Evolutionary conservation across 2,329 filamentous ascomycete species (phyloP).

Genomic region (Epichloe aotearoae): DNA sequence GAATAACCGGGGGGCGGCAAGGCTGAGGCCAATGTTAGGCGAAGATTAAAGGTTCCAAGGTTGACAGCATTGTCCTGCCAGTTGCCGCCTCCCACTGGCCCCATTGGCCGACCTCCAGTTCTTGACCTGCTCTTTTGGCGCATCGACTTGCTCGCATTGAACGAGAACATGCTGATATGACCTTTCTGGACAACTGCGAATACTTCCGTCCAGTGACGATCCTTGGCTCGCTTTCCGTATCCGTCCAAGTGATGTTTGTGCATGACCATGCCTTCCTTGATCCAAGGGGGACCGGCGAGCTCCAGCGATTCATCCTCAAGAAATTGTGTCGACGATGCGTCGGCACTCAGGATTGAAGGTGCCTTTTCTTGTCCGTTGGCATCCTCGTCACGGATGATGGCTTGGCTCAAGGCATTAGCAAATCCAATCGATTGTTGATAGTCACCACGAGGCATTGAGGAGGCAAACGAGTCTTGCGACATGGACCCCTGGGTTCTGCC

Average conservation of each 20-base stretch:
- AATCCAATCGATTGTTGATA: slow-evolving; percentile 97
- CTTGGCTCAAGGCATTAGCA: slow-evolving; percentile 89
- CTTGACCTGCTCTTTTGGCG: slow-evolving; percentile 50
- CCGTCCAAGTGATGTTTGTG: slow-evolving; percentile 94
- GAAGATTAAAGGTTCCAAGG: slow-evolving; percentile 72
- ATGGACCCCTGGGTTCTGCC: slow-evolving; percentile 84
- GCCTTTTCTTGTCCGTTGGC: slow-evolving; percentile 36
- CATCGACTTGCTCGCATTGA: slow-evolving; percentile 66
- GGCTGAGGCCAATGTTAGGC: slow-evolving; percentile 82
- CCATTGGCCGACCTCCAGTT: slow-evolving; percentile 34
- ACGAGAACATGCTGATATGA: slow-evolving; percentile 87
- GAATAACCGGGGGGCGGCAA: slow-evolving; percentile 89
- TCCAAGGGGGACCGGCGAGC: slow-evolving; percentile 90
- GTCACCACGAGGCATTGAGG: slow-evolving; percentile 60
- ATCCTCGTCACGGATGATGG: slow-evolving; percentile 83
- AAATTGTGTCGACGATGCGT: slow-evolving; percentile 46
- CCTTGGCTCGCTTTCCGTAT: slow-evolving; percentile 81
- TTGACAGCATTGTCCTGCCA: slow-evolving; percentile 96
- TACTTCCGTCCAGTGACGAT: slow-evolving; percentile 86
- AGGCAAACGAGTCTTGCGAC: slow-evolving; percentile 82
- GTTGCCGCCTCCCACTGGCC: slow-evolving; percentile 83
- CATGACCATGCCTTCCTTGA: slow-evolving; percentile 89
- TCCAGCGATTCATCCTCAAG: slow-evolving; percentile 89
- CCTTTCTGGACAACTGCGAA: slow-evolving; percentile 96
- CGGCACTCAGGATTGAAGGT: slow-evolving; percentile 44